Evolutionary conservation across 768 basidiomycete species (phyloP).

Genomic region (Russula griseocarnosa): DNA sequence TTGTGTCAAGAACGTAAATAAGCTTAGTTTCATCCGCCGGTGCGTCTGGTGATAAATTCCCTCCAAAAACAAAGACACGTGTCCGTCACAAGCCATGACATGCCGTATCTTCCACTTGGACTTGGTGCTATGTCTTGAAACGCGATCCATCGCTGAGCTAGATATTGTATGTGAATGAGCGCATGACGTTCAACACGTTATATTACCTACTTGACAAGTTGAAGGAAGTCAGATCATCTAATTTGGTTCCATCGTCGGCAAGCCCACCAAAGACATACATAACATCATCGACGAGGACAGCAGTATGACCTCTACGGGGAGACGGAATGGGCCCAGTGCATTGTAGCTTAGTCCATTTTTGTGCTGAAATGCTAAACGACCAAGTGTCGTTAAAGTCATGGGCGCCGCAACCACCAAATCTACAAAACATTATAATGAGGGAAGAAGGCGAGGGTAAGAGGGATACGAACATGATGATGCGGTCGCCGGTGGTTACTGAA

Average conservation of each 20-base stretch:
- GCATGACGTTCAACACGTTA: neutral
- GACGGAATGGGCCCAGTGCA: constrained; percentile 97
- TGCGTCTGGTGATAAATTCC: constrained; percentile 75
- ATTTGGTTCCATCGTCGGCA: constrained; percentile 93
- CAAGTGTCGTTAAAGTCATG: constrained; percentile 99
- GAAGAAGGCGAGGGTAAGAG: too few relatives aligned
- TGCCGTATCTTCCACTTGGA: constrained; percentile 92
- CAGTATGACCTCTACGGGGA: constrained; percentile 92
- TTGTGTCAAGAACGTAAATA: constrained; percentile 90
- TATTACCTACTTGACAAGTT: constrained; percentile 84
- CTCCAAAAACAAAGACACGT: constrained; percentile 89
- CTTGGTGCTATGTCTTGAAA: constrained; percentile 99
- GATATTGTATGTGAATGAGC: constrained; percentile 7
- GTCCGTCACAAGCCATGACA: constrained; percentile 93
- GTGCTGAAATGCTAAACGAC: constrained; percentile 80
- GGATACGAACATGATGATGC: too few relatives aligned
- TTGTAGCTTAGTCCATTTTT: constrained; percentile 83
- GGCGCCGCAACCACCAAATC: constrained; percentile 92
- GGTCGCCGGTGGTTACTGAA: neutral
- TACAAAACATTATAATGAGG: too few relatives aligned
- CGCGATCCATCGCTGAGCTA: constrained; percentile 99
- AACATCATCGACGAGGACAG: constrained; percentile 93
- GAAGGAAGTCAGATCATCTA: constrained; percentile 93
- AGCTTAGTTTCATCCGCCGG: constrained; percentile 73
- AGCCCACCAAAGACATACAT: constrained; percentile 97